These are phyloP conservation scores for Collybiopsis confluens DNA, from an alignment of 768 basidiomycete species.

Conservation along the genomic window DNA sequence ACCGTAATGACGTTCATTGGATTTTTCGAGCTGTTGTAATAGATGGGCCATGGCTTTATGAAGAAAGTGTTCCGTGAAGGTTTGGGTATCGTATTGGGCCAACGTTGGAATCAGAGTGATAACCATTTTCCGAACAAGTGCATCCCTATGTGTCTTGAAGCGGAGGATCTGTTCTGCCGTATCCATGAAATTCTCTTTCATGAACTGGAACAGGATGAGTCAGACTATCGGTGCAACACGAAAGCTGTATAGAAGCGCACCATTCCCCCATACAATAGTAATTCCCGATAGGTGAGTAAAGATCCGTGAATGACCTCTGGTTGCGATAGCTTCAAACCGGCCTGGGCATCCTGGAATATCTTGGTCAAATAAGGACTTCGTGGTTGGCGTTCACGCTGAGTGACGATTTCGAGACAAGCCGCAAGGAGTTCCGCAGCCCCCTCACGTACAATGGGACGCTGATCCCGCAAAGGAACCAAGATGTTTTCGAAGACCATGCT, in stretches of 20 bases:
- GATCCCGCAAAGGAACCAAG: constrained; percentile 83
- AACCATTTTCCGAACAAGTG: constrained; percentile 87
- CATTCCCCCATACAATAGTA: constrained; percentile 92
- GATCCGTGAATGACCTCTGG: constrained; percentile 93
- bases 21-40: constrained; percentile 82
- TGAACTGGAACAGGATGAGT: constrained; percentile 50
- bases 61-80: constrained; percentile 86
- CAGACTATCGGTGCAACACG: neutral
- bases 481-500: constrained; percentile 89
- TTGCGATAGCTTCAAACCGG: constrained; percentile 71
- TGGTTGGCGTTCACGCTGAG: constrained; percentile 63
- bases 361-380: constrained; percentile 65
- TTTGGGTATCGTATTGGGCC: constrained; percentile 90
- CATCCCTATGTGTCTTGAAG: constrained; percentile 84
- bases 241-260: constrained; percentile 38
- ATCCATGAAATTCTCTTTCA: constrained; percentile 82
- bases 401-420: constrained; percentile 85
- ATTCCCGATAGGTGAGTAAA: constrained; percentile 84
- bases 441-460: constrained; percentile 86
- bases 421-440: constrained; percentile 93
- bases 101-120: constrained; percentile 94
- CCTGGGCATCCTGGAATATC: constrained; percentile 87
- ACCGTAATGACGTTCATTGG: constrained; percentile 87
- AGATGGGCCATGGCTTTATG: constrained; percentile 94
- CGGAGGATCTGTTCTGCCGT: constrained; percentile 87